Base-by-base conservation (phyloP, 169 alveolate species). In the Eimeria tenella region DNA sequence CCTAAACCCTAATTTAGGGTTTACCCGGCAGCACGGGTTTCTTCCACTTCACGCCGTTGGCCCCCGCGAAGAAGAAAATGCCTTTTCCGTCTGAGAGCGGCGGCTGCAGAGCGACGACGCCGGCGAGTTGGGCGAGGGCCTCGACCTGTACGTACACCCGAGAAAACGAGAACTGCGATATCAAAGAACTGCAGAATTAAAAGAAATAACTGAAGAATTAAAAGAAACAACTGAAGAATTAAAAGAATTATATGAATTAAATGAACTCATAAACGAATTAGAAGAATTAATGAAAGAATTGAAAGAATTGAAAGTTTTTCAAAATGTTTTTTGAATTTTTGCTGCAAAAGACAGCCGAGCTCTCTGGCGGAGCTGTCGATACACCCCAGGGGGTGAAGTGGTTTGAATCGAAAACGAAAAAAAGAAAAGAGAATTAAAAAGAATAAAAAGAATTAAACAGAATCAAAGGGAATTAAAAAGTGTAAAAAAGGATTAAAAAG, bases 71-170 rank as follows among this genome's bases (percentile, higher is more conserved):
- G 56, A 96, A 93, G 92, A 96, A 96, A 75, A 93, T 77, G 17
- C 96, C 94, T 21, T 73, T 77, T 50, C 95, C 95, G 79, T 94
- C 86, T 55, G 74, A 87, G 19, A 95, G 93, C 5, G 95, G 96
- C 86, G 79, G 93, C 95, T 90, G 95, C 90, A 96, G 94, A 4
- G 96, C 94, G 81, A 96, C 91, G 49, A 96, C 87, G 7, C 97
- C 97, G 8, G 95, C 97, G 73, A 96, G 94, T 70, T 96, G 97
- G 5, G 97, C 97, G 50, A 96, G 90, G 4, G 97, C 97, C 79
- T 96, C 97, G 7, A 96, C 83, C 93, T 96, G 97, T 8, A 68
- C 11, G 31, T 10, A 10, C 77, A 68, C 68, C 11, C 21, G 4
- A 11, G 2, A 17, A 58, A 17, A 0, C 5, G 19, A 3, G 68